phyloP scores from a whole-genome alignment of 257 asterid species.

The Marsdenia floribunda region DNA sequence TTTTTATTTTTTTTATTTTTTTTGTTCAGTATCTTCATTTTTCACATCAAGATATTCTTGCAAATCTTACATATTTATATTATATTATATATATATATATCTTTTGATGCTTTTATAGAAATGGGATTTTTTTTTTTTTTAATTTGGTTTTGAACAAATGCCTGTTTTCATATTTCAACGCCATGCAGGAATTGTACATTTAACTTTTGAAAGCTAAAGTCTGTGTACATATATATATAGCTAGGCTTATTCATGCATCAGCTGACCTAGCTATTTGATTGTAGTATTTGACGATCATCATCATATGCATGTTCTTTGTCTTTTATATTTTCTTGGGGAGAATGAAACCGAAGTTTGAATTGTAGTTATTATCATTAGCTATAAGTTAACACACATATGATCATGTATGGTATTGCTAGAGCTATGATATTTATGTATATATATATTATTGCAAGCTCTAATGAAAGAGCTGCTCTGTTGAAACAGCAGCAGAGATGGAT shows the following conservation, averaged over 20 bases:
- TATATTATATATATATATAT: not conserved
- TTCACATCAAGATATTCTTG: not conserved
- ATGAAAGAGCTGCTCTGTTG: not conserved
- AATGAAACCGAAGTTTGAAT: not conserved
- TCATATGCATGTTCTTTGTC: not conserved
- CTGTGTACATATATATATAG: not conserved
- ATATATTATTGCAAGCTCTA: not conserved
- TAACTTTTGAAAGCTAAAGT: not conserved
- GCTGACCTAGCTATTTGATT: not conserved
- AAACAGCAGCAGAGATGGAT: slow-evolving; percentile 60
- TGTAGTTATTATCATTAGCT: not conserved
- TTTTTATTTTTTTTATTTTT: not conserved
- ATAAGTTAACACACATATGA: not conserved
- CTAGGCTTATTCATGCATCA: not conserved
- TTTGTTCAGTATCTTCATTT: not conserved
- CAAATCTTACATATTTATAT: not conserved
- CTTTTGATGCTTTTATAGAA: not conserved
- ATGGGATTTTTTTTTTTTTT: no score
- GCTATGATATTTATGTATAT: not conserved
- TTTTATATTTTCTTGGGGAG: not conserved
- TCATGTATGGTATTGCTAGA: no score
- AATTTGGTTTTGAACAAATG: not conserved
- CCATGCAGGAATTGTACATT: slow-evolving; percentile 7
- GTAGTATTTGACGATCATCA: not conserved
- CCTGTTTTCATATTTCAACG: not conserved